Evolutionary conservation across 108 stramenopile species (phyloP), one percentile per base, ranked within the genome.

Genomic region (Discostella pseudostelligera): DNA sequence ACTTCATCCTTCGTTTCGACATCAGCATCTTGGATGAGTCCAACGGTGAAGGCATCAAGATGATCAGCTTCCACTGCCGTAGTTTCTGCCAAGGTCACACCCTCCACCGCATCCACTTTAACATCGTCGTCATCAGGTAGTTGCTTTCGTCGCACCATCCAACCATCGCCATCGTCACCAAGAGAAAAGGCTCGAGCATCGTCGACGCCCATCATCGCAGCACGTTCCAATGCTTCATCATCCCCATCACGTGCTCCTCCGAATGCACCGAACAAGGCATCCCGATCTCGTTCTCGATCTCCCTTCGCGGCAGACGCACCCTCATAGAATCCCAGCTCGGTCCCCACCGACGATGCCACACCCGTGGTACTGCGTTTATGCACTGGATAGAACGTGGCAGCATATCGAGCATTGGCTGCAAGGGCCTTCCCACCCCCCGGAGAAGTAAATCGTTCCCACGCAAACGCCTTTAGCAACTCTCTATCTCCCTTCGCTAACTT

Each of bases 281-380:
- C 58, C 50, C 88, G 69, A 65, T 89, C 88, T 48, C 66, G 80
- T 47, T 49, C 57, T 20, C 92, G 73, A 56, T 93, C 92, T 19
- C 83, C 84, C 29, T 26, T 58, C 7, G 92, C 92, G 12, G 84
- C 84, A 11, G 68, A 56, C 6, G 92, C 92, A 0, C 87, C 89
- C 16, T 87, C 87, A 62, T 93, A 93, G 28, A 89, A 87, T 57
- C 92, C 92, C 46, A 93, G 58, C 48, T 93, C 92, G 20, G 85
- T 90, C 60, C 92, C 92, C 14, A 93, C 92, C 8, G 88, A 70
- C 19, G 85, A 74, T 13, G 88, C 62, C n/a, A 88, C 84, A 17
- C 87, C 90, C 17, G 48, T 58, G 17, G 78, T 82, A 20, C 70
- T 69, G 32, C 88, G 81, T 43, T 61, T 55, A 69, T 93, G 88